Evolutionary conservation across 805 yeast genomes (phyloP), one percentile per base, ranked within the genome.

Genomic region (Hanseniaspora valbyensis): DNA sequence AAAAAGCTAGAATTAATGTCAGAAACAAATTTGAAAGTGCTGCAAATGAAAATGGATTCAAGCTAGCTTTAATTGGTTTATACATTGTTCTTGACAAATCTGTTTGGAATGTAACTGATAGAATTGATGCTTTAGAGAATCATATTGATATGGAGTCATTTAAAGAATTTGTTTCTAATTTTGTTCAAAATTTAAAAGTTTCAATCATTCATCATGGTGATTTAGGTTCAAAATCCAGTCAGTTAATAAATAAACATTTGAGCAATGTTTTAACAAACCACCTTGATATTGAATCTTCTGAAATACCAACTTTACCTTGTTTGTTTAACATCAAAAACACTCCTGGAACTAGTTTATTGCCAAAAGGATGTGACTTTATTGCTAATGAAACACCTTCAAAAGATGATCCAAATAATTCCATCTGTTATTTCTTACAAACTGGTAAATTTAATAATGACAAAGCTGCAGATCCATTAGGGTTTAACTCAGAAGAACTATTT

Each of bases 351-450:
- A 59, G 69, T 30, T 25, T 59, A 3, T 55, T 77, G 9, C 63
- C 65, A 0, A 14, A 42, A 22, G 49, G 49, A 7, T 18, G 5
- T 2, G 24, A 42, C 14, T 71, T 59, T 44, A 57, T 53, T 18
- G 60, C 68, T 38, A 62, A 62, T 19, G 61, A 67, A 14, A 42
- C 54, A 1, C 68, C 75, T 0, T 67, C 71, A 14, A 49, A 56
- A 32, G 64, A 63, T 28, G 84, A 80, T 57, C 76, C 75, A 7
- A 72, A 76, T 39, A 76, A 71, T 53, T 67, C 80, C 1, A 65
- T 80, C 1, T 71, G 71, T 2, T 70, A 69, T 54, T 81, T 74
- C 57, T 59, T 80, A 16, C 87, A 82, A 61, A 68, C 79, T 2
- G 84, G 85, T 0, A 14, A 19, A 8, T 44, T 40, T 24, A 22